A percentile compares a stretch with the other conserved stretches of the same genome.
These are phyloP conservation scores for Aspergillus ibericus DNA, from an alignment of 2,329 filamentous ascomycete species.

Conservation along the genomic window DNA sequence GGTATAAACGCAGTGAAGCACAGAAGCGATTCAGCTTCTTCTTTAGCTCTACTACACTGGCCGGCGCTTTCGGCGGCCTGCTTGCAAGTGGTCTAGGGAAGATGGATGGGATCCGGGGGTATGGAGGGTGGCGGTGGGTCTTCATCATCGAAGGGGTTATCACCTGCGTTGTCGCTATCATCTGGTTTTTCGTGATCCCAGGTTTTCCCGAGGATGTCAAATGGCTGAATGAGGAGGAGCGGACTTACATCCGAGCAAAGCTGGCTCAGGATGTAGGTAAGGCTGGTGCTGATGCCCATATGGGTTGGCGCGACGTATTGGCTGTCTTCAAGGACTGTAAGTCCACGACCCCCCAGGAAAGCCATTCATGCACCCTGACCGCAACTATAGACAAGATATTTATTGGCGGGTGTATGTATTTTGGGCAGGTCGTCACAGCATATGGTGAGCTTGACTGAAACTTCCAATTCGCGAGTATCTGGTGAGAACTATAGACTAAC, in stretches of 20 bases:
- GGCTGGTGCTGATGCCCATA: constrained; percentile 62
- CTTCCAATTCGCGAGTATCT: background rate
- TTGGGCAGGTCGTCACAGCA: constrained; percentile 74
- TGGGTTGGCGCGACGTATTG: constrained; percentile 60
- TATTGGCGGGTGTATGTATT: constrained; percentile 76
- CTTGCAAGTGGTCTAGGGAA: constrained; percentile 61
- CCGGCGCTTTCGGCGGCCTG: constrained; percentile 63
- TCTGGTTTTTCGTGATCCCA: constrained; percentile 66
- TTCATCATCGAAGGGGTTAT: constrained; percentile 64
- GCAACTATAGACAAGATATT: constrained; percentile 59
- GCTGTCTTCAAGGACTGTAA: constrained; percentile 67
- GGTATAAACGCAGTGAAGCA: constrained; percentile 81
- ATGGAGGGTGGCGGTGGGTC: constrained; percentile 55
- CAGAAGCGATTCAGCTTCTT: constrained; percentile 94
- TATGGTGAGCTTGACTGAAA: constrained; percentile 51
- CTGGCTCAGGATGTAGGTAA: constrained; percentile 68
- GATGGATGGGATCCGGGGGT: constrained; percentile 58
- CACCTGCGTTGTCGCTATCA: constrained; percentile 61
- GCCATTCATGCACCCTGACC: constrained; percentile 13
- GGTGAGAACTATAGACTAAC: constrained; percentile 6
- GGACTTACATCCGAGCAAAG: constrained; percentile 64
- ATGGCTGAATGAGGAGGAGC: constrained; percentile 72
- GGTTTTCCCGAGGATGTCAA: constrained; percentile 73
- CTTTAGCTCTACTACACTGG: constrained; percentile 70
- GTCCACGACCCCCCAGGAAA: constrained; percentile 13